phyloP scores from a whole-genome alignment of 129 eudicot species.

The Artemisia argyi region DNA sequence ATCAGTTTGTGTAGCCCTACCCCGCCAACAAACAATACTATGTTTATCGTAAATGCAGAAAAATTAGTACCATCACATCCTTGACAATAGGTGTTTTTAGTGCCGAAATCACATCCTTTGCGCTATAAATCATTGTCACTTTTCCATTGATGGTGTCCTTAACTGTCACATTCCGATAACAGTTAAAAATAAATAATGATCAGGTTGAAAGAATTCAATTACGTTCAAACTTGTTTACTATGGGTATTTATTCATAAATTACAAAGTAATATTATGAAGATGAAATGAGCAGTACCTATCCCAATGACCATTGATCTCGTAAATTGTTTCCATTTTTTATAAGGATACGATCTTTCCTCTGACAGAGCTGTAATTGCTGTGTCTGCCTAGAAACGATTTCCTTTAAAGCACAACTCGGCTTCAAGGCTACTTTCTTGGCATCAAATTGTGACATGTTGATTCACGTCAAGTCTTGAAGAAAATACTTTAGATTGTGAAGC shows the following conservation, averaged over 20 bases:
- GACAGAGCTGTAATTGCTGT: conserved; percentile 49
- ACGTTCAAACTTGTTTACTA: no score
- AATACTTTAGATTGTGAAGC: no score
- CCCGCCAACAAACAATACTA: no score
- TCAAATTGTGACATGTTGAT: no score
- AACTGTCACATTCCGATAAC: conserved; percentile 47
- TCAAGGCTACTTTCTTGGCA: conserved; percentile 77
- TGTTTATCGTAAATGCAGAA: background rate
- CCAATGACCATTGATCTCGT: conserved; percentile 86
- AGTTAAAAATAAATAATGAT: background rate
- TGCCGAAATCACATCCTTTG: conserved; percentile 75
- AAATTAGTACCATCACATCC: conserved; percentile 60
- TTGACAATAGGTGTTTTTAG: no score
- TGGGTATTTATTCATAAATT: no score
- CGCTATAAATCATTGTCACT: conserved; percentile 51
- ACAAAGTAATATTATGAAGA: no score
- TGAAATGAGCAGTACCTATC: conserved; percentile 54
- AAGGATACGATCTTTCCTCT: conserved; percentile 61
- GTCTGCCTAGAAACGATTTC: conserved; percentile 45
- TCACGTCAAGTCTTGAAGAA: no score
- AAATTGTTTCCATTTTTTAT: conserved; percentile 42
- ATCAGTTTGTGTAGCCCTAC: no score
- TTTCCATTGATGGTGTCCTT: conserved; percentile 59
- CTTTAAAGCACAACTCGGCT: conserved; percentile 67
- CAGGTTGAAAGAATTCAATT: no score